These are phyloP conservation scores for Austroboletus rostrupii DNA, from an alignment of 1,284 basidiomycete genomes.

Conservation along the genomic window DNA sequence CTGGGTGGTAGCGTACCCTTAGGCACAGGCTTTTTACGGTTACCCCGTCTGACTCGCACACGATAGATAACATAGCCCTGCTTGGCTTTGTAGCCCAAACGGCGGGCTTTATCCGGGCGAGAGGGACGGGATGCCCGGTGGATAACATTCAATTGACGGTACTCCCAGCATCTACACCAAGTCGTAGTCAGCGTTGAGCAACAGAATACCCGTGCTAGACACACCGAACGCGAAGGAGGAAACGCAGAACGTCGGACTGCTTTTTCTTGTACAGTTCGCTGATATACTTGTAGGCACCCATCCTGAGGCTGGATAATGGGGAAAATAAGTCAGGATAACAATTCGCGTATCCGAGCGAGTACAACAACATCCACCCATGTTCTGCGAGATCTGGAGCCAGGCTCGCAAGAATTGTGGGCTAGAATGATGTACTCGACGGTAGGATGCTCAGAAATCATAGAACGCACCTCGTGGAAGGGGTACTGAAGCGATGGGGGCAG, in stretches of 20 bases:
- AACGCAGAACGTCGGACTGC: slow-evolving; percentile 96
- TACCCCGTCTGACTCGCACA: slow-evolving; percentile 94
- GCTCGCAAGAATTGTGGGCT: slow-evolving; percentile 9
- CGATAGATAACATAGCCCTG: slow-evolving; percentile 99
- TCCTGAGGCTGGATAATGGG: slow-evolving; percentile 37
- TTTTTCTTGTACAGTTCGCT: slow-evolving; percentile 95
- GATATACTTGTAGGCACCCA: slow-evolving; percentile 97
- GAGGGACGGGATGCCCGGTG: slow-evolving; percentile 97
- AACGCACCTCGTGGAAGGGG: slow-evolving; percentile 28
- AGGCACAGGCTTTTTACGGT: slow-evolving; percentile 98
- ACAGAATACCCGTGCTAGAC: slow-evolving; percentile 24
- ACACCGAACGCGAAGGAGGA: slow-evolving; percentile 94
- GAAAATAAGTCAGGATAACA: slow-evolving; percentile 18
- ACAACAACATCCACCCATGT: slow-evolving; percentile 26
- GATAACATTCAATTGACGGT: slow-evolving; percentile 96
- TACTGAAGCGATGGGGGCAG: slow-evolving; percentile 16
- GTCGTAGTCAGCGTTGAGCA: slow-evolving; percentile 10
- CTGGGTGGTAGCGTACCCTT: slow-evolving; percentile 65
- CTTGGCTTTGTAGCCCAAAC: slow-evolving; percentile 99
- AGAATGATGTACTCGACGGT: background rate
- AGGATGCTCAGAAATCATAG: slow-evolving; percentile 5
- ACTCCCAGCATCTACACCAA: slow-evolving; percentile 91
- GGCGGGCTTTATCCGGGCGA: slow-evolving; percentile 98
- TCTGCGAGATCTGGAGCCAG: slow-evolving; percentile 4
- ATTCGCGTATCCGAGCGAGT: slow-evolving; percentile 16